Evolutionary conservation across 176 grass and related monocot genomes (phyloP).

Genomic region (Musa acuminata): DNA sequence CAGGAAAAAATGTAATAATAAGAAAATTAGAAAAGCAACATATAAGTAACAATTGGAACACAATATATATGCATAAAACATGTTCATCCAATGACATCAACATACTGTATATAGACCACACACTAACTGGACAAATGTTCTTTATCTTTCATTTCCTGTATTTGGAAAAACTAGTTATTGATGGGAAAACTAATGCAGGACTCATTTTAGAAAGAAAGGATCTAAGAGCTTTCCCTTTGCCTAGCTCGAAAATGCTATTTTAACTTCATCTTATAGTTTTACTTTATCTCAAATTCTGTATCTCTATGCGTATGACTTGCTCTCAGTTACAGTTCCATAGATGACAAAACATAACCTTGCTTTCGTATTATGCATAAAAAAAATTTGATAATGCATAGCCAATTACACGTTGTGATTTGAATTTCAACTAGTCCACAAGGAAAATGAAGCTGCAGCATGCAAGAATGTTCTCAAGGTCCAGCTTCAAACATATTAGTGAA

Average conservation of each 20-base stretch:
- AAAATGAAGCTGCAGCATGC: not conserved
- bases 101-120: no score
- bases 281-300: not conserved
- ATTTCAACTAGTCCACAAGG: not conserved
- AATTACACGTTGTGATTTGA: not conserved
- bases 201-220: not conserved
- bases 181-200: not conserved
- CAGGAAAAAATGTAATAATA: no score
- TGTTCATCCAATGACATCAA: no score
- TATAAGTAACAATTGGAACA: no score
- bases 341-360: not conserved
- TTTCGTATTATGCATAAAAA: not conserved
- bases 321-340: not conserved
- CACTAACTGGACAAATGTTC: no score
- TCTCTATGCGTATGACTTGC: not conserved
- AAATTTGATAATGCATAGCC: not conserved
- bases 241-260: not conserved
- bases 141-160: no score
- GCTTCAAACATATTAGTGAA: no score
- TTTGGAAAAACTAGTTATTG: no score
- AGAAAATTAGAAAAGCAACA: no score
- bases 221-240: not conserved
- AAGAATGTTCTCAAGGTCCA: not conserved
- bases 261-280: not conserved
- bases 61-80: no score